Conservation (phyloP, 345 rosid species). For the Salix dunnii region DNA sequence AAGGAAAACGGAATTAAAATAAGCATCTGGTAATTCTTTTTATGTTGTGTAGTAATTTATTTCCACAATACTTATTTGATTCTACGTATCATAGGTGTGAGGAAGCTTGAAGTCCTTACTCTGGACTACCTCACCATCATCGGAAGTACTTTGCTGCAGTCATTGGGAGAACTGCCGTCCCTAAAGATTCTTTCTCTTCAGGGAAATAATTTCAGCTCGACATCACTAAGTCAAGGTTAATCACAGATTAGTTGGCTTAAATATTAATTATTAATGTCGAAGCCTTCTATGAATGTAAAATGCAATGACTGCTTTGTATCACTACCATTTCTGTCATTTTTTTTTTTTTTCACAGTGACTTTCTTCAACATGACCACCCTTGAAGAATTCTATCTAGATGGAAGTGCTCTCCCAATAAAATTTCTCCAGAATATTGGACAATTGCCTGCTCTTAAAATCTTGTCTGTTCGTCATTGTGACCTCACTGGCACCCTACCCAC, state of each 20-base stretch:
- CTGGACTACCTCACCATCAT: not conserved
- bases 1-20: too few relatives aligned
- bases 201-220: not conserved
- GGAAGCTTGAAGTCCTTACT: not conserved
- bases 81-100: not conserved
- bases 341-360: not conserved
- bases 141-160: not conserved
- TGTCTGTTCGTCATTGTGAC: not conserved
- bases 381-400: not conserved
- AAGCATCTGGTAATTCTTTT: too few relatives aligned
- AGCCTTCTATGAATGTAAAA: too few relatives aligned
- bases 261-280: too few relatives aligned
- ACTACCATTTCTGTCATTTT: too few relatives aligned
- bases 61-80: too few relatives aligned
- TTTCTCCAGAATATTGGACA: not conserved
- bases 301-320: too few relatives aligned
- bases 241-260: not conserved
- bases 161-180: not conserved
- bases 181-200: not conserved
- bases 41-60: too few relatives aligned
- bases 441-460: not conserved
- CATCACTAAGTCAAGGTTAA: not conserved
- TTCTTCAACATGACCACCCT: not conserved
- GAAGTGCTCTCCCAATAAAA: not conserved
- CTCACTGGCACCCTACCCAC: not conserved